Evolutionary conservation across 1,284 basidiomycete genomes (phyloP).

Genomic region (Heliocybe sulcata): DNA sequence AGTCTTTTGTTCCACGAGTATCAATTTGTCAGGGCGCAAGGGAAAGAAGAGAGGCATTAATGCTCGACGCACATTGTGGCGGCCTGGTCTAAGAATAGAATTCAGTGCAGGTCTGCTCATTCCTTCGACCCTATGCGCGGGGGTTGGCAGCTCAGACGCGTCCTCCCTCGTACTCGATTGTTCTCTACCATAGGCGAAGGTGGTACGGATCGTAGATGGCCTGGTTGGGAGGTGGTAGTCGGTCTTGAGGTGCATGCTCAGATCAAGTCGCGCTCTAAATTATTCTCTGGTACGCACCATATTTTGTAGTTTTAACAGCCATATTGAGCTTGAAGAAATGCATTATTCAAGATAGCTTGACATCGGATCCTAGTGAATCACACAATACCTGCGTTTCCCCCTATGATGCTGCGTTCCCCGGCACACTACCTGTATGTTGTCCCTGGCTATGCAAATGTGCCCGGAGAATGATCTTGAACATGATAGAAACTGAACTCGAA

Average conservation of each 20-base stretch:
- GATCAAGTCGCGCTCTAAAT: constrained; percentile 79
- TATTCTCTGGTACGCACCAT: constrained; percentile 74
- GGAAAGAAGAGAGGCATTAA: background rate
- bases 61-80: background rate
- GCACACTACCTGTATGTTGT: constrained; percentile 76
- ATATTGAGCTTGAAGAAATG: constrained; percentile 3
- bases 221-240: constrained; percentile 81
- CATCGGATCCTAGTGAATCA: constrained; percentile 39
- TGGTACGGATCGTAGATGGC: constrained; percentile 33
- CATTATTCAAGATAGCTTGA: constrained; percentile 35
- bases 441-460: background rate
- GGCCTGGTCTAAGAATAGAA: constrained; percentile 37
- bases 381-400: constrained; percentile 77
- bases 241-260: constrained; percentile 97
- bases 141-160: constrained; percentile 7
- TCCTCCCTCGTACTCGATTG: constrained; percentile 5
- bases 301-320: constrained; percentile 11
- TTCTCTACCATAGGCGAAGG: constrained; percentile 11
- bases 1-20: background rate
- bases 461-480: background rate
- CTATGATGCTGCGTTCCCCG: constrained; percentile 91
- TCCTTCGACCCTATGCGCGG: constrained; percentile 5
- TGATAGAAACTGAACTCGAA: constrained; percentile 67
- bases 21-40: background rate
- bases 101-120: constrained; percentile 39